These are phyloP conservation scores for Bombardia bombarda DNA, from an alignment of 495 filamentous ascomycete genomes.

Conservation along the genomic window DNA sequence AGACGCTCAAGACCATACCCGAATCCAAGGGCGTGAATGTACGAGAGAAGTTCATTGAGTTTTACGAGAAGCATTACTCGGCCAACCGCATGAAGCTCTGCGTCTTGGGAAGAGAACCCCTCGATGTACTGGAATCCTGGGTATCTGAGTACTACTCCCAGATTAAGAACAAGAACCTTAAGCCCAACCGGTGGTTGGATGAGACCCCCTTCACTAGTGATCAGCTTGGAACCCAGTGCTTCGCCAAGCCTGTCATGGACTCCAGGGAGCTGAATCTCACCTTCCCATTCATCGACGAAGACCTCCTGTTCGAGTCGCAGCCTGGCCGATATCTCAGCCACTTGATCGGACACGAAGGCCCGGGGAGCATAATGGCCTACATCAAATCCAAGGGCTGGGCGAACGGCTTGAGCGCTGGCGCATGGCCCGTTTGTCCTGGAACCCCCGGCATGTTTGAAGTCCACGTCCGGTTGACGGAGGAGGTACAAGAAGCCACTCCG, in stretches of 20 bases:
- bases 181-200: conserved; percentile 73
- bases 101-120: conserved; percentile 76
- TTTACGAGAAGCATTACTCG: conserved; percentile 86
- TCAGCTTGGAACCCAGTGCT: conserved; percentile 70
- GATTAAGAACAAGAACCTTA: conserved; percentile 77
- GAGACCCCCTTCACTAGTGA: conserved; percentile 58
- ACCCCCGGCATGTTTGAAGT: conserved; percentile 72
- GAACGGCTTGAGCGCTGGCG: conserved; percentile 75
- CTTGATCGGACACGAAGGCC: conserved; percentile 92
- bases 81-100: conserved; percentile 96
- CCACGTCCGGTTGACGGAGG: conserved; percentile 74
- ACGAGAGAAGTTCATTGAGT: conserved; percentile 88
- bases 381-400: conserved; percentile 95
- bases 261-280: conserved; percentile 72
- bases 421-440: conserved; percentile 69
- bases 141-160: conserved; percentile 76
- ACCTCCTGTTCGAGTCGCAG: conserved; percentile 70
- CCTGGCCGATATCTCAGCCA: conserved; percentile 89
- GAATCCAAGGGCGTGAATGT: conserved; percentile 78
- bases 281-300: conserved; percentile 88
- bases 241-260: conserved; percentile 97
- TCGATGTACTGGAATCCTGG: conserved; percentile 86
- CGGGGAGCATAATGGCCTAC: conserved; percentile 91
- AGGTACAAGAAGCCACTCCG: conserved; percentile 35
- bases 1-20: conserved; percentile 80